Base-by-base conservation (phyloP, 495 filamentous ascomycete species). In the Neurospora pannonica region DNA sequence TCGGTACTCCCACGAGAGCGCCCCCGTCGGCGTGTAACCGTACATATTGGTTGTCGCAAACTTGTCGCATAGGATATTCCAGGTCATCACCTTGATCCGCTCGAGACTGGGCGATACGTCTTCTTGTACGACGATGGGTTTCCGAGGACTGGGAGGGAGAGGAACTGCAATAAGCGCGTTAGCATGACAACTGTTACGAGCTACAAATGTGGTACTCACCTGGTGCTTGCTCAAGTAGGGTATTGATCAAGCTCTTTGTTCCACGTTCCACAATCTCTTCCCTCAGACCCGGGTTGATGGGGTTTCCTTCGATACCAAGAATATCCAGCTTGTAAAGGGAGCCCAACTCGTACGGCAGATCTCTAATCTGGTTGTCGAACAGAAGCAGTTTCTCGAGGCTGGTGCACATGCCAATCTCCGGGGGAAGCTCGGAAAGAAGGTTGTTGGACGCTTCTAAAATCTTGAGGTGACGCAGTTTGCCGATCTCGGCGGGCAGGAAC, bases 331-430 rank as follows among this genome's bases (percentile, higher is more conserved):
- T 88, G 79, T 94, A 93, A 19, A 99, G 86, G 54, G 93, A 93
- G 4, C 96, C 96, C 74, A 99, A 83, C 80, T 98, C 95, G 77
- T 86, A 90, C 7, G 96, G 97, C 24, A 99, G 87, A 8, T 87
- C 89, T 71, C 87, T 89, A 71, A 99, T 90, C 67, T 91, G 85
- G 81, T 99, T 99, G 81, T 98, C 93, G 79, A 97, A 97, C 4
- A 97, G 84, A 28, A 92, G 83, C 1, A 99, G 87, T 48, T 89
- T 88, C 79, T 91, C 91, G 70, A 99, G 84, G 75, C 92, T 93
- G 48, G 93, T 93, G 74, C 97, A 92, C 94, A 98, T 98, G 76
- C 96, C 97, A 71, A 98, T 89, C 86, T 99, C 95, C 21, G 92
- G 89, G 7, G 96, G 96, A 9, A 99, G 85, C 78, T 92, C 91